phyloP scores from a whole-genome alignment of 2,329 filamentous ascomycete genomes.

The Arthrobotrys iridis region DNA sequence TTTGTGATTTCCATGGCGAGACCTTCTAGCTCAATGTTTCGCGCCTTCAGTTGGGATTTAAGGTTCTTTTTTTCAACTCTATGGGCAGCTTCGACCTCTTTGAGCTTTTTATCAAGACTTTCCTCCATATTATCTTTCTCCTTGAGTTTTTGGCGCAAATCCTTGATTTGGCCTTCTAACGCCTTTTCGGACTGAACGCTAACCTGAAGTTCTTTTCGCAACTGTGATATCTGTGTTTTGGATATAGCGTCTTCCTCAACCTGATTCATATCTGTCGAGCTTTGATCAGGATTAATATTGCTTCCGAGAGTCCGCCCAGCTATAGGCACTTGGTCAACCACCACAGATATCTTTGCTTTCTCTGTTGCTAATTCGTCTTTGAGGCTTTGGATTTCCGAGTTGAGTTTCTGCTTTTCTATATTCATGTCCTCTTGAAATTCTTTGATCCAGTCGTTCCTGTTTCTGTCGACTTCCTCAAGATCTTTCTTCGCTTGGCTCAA shows the following conservation, averaged over 20 bases:
- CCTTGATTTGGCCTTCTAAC: background rate
- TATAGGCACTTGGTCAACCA: background rate
- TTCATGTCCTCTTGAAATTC: background rate
- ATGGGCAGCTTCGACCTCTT: background rate
- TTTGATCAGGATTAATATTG: too few species aligned
- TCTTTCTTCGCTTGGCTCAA: background rate
- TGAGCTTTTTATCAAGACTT: background rate
- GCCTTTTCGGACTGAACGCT: background rate
- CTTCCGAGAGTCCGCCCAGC: too few species aligned
- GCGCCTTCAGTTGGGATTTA: background rate
- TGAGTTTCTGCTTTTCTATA: background rate
- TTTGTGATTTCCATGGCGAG: background rate
- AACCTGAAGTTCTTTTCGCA: background rate
- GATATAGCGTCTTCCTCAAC: background rate
- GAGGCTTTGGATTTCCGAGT: background rate
- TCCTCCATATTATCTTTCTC: background rate
- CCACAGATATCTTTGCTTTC: too few species aligned
- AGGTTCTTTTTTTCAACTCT: background rate
- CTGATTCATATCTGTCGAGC: background rate
- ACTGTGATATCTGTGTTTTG: background rate
- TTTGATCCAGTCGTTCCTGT: background rate
- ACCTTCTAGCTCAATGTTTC: background rate
- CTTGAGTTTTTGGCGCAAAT: background rate
- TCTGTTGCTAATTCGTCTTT: background rate
- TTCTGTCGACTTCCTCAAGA: background rate